Conservation (phyloP, 2,329 filamentous ascomycete species). For the Aspergillus glaucus region DNA sequence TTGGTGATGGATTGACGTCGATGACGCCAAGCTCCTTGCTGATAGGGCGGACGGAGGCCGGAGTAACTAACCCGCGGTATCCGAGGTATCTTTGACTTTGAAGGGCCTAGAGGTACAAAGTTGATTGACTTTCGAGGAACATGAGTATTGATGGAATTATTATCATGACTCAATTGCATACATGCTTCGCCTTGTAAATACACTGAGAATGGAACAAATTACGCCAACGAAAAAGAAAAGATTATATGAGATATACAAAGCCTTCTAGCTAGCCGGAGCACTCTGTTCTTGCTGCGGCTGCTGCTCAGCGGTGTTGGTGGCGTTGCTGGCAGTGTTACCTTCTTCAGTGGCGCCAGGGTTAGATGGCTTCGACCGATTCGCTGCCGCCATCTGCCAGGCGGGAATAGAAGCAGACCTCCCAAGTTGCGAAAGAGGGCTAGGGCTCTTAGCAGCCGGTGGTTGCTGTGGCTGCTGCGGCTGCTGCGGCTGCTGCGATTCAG, state of each 20-base stretch:
- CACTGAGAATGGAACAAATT: slow-evolving; percentile 3
- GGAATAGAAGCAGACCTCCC: slow-evolving; percentile 62
- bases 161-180: not conserved
- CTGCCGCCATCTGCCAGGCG: slow-evolving; percentile 70
- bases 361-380: slow-evolving; percentile 42
- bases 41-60: no score
- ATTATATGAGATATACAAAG: not conserved
- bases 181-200: slow-evolving; percentile 1
- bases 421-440: slow-evolving; percentile 45
- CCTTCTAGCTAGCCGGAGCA: slow-evolving; percentile 23
- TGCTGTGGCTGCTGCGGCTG: slow-evolving; percentile 22
- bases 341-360: slow-evolving; percentile 14
- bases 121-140: not conserved
- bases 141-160: not conserved
- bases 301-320: not conserved
- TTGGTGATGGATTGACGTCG: not conserved
- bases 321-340: slow-evolving; percentile 11
- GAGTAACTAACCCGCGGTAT: no score
- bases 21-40: not conserved
- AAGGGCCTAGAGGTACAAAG: not conserved
- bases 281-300: slow-evolving; percentile 21
- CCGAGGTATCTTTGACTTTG: no score
- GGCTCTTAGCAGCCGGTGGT: slow-evolving; percentile 17
- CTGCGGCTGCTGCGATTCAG: slow-evolving; percentile 10
- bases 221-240: not conserved